These are phyloP conservation scores for Eimeria praecox DNA, from an alignment of 169 alveolate genomes.

Conservation along the genomic window DNA sequence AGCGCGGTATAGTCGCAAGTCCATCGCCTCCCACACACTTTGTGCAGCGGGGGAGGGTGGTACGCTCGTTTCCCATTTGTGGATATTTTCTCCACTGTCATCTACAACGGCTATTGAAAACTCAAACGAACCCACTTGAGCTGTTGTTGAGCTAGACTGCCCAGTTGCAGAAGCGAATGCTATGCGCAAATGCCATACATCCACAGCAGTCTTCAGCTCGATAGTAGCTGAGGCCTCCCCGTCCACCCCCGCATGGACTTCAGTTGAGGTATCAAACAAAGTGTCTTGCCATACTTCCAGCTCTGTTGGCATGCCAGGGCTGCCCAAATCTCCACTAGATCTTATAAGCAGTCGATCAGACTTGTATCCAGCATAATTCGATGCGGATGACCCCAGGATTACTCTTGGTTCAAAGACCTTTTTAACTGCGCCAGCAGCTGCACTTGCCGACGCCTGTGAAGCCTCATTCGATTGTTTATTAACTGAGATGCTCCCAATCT, in stretches of 20 bases:
- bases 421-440: background rate
- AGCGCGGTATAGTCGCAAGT: constrained; percentile 64
- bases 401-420: background rate
- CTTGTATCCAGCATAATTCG: background rate
- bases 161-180: constrained; percentile 55
- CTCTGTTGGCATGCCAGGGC: background rate
- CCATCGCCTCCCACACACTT: constrained; percentile 74
- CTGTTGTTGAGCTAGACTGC: background rate
- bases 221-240: constrained; percentile 61
- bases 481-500: background rate
- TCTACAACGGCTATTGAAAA: constrained; percentile 33
- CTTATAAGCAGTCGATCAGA: background rate
- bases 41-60: constrained; percentile 76
- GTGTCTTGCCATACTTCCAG: constrained; percentile 40
- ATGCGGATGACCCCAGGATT: background rate
- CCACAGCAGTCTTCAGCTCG: constrained; percentile 36
- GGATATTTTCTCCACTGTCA: constrained; percentile 55
- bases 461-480: background rate
- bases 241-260: background rate
- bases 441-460: background rate
- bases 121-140: constrained; percentile 24
- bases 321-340: background rate
- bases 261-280: constrained; percentile 59
- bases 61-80: constrained; percentile 64
- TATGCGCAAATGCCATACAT: constrained; percentile 57